Conservation (phyloP, 2,329 filamentous ascomycete genomes). For the Herpomyces periplanetae region DNA sequence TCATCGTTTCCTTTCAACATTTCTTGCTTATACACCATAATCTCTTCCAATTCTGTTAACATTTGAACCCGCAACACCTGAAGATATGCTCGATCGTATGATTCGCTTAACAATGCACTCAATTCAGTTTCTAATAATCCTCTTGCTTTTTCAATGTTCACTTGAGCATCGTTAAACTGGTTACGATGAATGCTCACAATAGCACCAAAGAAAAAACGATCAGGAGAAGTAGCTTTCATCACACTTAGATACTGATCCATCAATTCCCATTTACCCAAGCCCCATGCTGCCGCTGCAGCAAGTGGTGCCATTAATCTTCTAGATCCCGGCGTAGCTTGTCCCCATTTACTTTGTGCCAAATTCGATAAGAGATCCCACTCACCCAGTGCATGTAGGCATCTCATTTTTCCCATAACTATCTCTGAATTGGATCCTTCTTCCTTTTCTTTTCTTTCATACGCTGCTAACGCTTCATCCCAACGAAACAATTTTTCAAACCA, state of each 20-base stretch:
- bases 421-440: slow-evolving; percentile 30
- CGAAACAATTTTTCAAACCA: slow-evolving; percentile 97
- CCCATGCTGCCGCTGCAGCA: slow-evolving; percentile 84
- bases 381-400: slow-evolving; percentile 74
- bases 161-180: slow-evolving; percentile 62
- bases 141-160: slow-evolving; percentile 57
- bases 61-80: slow-evolving; percentile 97
- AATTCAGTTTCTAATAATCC: slow-evolving; percentile 84
- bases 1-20: slow-evolving; percentile 29
- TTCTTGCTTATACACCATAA: slow-evolving; percentile 87
- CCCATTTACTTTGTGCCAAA: slow-evolving; percentile 70
- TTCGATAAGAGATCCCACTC: slow-evolving; percentile 83
- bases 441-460: slow-evolving; percentile 51
- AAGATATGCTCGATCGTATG: slow-evolving; percentile 82
- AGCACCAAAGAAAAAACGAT: slow-evolving; percentile 85
- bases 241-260: slow-evolving; percentile 92
- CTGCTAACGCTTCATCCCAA: slow-evolving; percentile 82
- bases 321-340: slow-evolving; percentile 34
- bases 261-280: slow-evolving; percentile 72
- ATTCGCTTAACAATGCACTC: slow-evolving; percentile 82
- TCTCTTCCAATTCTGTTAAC: slow-evolving; percentile 89
- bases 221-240: slow-evolving; percentile 71
- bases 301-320: slow-evolving; percentile 66
- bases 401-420: slow-evolving; percentile 97
- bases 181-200: slow-evolving; percentile 82